Base-by-base conservation (phyloP, 305 asterid species). In the Ruellia speciosa region DNA sequence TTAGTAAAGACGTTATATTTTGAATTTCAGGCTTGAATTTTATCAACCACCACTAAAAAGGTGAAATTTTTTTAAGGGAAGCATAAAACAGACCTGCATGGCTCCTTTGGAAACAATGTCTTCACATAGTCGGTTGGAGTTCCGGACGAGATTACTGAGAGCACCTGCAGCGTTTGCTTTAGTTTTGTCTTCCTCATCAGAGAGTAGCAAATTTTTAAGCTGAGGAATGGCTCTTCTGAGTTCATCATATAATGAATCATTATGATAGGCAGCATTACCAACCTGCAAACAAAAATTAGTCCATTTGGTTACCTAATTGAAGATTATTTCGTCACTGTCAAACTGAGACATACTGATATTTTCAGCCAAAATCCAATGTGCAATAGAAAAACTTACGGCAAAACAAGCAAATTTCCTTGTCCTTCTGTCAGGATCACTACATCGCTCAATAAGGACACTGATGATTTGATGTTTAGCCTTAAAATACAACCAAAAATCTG, bases 101-200 rank as follows among this genome's bases (percentile, higher is more conserved):
- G 96, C 99, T 76, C 99, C 97, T 69, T 81, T 75, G 48, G 97
- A 77, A 66, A 94, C 83, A 40, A 94, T 89, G 73, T 94, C 99
- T 67, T 81, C 96, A 50, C 99, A 89, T 28, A 94, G 97, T 69
- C 78, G 90, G 79, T 75, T 82, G 70, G 97, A 94, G 79, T 94
- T 87, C 63, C 96, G 96, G 49, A 94, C 97, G 6, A 94, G 90
- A 66, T 94, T 90, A 66, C 99, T 94, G 50, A 94, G 85, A 62
- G 99, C 99, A 65, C 99, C 97, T 2, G 99, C 96, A 61, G 99
- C 99, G 67, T 94, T 94, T 63, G 96, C 94, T 74, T 89, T 94
- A 15, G 99, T 94, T 78, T 94, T 94, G 71, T 94, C 96, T 75
- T 94, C 99, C 81, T 83, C 97, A 16, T 80, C 77, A 4, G 96